Percentiles rank a stretch among this genome's conserved stretches.
phyloP scores from a whole-genome alignment of 169 alveolate genomes.

The Plasmodium cynomolgi region DNA sequence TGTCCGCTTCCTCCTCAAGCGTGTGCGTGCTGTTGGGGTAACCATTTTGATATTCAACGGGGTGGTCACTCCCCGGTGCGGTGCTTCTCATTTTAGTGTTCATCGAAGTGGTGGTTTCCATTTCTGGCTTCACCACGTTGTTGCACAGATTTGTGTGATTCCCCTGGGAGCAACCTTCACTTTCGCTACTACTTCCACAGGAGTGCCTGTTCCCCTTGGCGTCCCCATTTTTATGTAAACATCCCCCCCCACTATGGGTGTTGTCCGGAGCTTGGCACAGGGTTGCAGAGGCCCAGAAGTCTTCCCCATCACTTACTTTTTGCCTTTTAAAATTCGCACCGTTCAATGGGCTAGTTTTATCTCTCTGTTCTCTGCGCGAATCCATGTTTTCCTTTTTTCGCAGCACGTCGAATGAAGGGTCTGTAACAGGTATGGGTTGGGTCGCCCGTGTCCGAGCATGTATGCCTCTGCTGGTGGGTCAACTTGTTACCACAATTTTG shows the following conservation, averaged over 20 bases:
- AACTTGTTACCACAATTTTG: not conserved
- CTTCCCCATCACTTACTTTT: constrained; percentile 18
- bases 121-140: not conserved
- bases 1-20: not conserved
- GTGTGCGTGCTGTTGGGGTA: not conserved
- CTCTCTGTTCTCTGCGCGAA: not conserved
- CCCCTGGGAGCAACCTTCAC: not conserved
- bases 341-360: not conserved
- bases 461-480: not conserved
- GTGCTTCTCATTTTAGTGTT: not conserved
- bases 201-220: not conserved
- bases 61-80: not conserved
- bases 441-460: not conserved
- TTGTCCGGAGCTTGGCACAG: not conserved
- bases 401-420: not conserved
- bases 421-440: not conserved
- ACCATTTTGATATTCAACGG: not conserved
- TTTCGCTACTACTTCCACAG: not conserved
- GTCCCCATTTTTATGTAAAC: not conserved
- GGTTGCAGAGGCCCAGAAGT: not conserved
- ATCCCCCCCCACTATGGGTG: not conserved
- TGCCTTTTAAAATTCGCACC: constrained; percentile 8
- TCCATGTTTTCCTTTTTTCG: not conserved
- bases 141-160: not conserved
- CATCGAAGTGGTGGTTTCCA: not conserved